These are phyloP conservation scores for Rauvolfia tetraphylla DNA, from an alignment of 257 asterid genomes.

Conservation along the genomic window DNA sequence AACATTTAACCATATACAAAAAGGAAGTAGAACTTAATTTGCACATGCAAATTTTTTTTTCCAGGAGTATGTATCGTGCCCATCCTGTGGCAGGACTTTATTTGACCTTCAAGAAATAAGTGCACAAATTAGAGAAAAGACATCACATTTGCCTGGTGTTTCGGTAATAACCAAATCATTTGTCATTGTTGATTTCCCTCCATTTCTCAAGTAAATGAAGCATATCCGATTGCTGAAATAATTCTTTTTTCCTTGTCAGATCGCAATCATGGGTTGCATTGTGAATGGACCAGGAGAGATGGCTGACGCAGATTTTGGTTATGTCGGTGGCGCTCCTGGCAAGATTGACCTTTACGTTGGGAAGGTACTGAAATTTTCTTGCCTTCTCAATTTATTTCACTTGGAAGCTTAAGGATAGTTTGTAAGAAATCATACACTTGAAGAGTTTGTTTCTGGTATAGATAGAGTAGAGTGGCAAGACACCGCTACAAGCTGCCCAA, in stretches of 20 bases:
- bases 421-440: too few species aligned
- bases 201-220: neutral
- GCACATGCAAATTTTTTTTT: constrained; percentile 10
- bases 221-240: neutral
- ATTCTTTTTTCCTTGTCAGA: constrained; percentile 38
- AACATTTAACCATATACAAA: neutral
- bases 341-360: constrained; percentile 98
- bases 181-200: neutral
- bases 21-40: constrained; percentile 2
- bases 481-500: too few species aligned
- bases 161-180: constrained; percentile 53
- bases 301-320: constrained; percentile 99
- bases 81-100: constrained; percentile 97
- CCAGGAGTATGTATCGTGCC: constrained; percentile 99
- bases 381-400: neutral
- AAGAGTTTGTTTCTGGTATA: too few species aligned
- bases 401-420: neutral
- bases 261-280: constrained; percentile 99
- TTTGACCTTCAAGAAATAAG: constrained; percentile 98
- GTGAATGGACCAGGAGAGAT: constrained; percentile 99
- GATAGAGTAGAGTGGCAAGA: too few species aligned
- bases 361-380: constrained; percentile 49
- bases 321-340: constrained; percentile 99
- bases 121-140: constrained; percentile 89
- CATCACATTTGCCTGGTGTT: constrained; percentile 97